These are phyloP conservation scores for Bipolaris gigantea DNA, from an alignment of 2,329 filamentous ascomycete genomes.

Conservation along the genomic window DNA sequence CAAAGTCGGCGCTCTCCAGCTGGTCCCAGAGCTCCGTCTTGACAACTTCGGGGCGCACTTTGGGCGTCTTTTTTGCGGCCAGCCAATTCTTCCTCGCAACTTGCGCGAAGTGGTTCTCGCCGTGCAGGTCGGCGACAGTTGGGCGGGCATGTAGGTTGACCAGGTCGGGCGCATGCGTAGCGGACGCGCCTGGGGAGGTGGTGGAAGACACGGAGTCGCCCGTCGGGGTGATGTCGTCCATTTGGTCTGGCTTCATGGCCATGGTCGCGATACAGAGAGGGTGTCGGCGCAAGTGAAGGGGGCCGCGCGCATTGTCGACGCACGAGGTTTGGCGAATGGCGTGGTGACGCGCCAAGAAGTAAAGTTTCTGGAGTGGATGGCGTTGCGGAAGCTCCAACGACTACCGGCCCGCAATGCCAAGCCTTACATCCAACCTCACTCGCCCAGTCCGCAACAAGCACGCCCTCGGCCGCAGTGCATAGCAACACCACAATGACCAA, in stretches of 20 bases:
- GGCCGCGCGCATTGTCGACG: slow-evolving; percentile 35
- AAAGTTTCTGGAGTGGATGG: slow-evolving; percentile 27
- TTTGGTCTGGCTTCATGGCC: slow-evolving; percentile 18
- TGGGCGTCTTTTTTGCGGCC: slow-evolving; percentile 62
- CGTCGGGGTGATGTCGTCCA: slow-evolving; percentile 31
- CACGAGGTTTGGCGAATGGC: slow-evolving; percentile 15
- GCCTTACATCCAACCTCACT: slow-evolving; percentile 6
- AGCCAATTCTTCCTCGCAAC: slow-evolving; percentile 87
- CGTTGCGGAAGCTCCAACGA: slow-evolving; percentile 14
- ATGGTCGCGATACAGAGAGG: slow-evolving; percentile 5
- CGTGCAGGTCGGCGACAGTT: slow-evolving; percentile 69
- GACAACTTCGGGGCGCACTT: slow-evolving; percentile 77
- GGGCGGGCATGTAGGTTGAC: slow-evolving; percentile 53
- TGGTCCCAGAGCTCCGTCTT: slow-evolving; percentile 88
- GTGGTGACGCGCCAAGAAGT: slow-evolving; percentile 33
- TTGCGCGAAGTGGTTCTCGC: slow-evolving; percentile 65
- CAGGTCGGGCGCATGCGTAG: slow-evolving; percentile 25
- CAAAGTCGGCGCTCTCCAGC: slow-evolving; percentile 79
- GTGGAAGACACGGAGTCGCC: slow-evolving; percentile 10
- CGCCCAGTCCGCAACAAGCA: slow-evolving; percentile 12
- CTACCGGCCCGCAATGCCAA: slow-evolving; percentile 5
- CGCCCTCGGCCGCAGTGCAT: slow-evolving; percentile 14
- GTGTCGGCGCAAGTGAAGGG: slow-evolving; percentile 16
- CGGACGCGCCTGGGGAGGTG: slow-evolving; percentile 24
- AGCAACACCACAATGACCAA: slow-evolving; percentile 35